Evolutionary conservation across 108 stramenopile species (phyloP).

Genomic region (Pseudonitzschia multistriata): DNA sequence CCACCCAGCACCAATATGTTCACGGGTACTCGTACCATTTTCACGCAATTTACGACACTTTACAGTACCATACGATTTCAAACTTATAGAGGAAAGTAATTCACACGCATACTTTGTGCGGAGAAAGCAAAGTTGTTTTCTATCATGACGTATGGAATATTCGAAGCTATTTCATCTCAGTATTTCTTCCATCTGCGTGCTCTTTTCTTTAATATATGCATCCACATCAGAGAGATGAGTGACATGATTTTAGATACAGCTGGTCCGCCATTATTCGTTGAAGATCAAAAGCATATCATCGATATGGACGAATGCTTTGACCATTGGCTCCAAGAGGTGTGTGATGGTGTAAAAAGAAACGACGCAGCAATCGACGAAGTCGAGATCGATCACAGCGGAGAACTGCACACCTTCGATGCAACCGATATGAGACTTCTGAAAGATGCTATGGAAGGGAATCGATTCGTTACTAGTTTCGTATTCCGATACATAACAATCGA

Average conservation of each 20-base stretch:
- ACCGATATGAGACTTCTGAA: slow-evolving; percentile 12
- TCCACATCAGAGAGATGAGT: neutral
- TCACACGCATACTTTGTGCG: no score
- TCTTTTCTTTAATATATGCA: neutral
- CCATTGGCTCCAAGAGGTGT: slow-evolving; percentile 16
- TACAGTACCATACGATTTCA: no score
- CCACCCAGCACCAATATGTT: no score
- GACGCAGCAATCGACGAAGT: slow-evolving; percentile 16
- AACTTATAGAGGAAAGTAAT: no score
- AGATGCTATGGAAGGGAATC: slow-evolving; percentile 14
- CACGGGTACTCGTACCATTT: no score
- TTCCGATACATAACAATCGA: slow-evolving; percentile 19
- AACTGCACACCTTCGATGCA: slow-evolving; percentile 12
- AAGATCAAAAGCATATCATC: neutral
- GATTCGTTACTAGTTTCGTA: slow-evolving; percentile 5
- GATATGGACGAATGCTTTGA: slow-evolving; percentile 4
- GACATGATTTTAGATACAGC: neutral
- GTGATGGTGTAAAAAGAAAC: slow-evolving; percentile 15
- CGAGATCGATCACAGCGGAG: slow-evolving; percentile 13
- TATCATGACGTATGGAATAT: neutral
- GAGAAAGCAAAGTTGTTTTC: neutral
- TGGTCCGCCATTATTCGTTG: neutral
- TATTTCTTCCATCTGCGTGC: neutral
- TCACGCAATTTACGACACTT: no score
- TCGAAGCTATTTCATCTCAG: neutral